phyloP scores from a whole-genome alignment of 805 yeast genomes.

The Nadsonia fulvescens region DNA sequence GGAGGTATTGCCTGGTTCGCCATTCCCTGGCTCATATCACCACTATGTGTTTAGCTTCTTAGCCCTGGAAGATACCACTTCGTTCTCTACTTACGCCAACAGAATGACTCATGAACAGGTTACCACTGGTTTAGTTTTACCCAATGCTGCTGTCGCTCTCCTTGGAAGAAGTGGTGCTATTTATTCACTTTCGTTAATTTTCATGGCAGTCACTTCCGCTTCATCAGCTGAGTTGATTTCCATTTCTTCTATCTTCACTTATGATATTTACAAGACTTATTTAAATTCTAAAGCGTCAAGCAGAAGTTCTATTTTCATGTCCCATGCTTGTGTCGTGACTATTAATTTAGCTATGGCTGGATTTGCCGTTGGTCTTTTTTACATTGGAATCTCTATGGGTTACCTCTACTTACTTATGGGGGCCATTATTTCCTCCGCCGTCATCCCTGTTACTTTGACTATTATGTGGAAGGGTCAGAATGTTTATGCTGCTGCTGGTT shows the following conservation, averaged over 20 bases:
- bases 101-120: conserved; percentile 50
- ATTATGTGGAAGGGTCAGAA: conserved; percentile 51
- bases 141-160: conserved; percentile 65
- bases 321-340: conserved; percentile 49
- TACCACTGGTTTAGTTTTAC: conserved; percentile 49
- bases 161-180: conserved; percentile 83
- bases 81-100: conserved; percentile 68
- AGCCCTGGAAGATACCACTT: conserved; percentile 47
- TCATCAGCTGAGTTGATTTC: conserved; percentile 84
- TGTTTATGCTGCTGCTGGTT: conserved; percentile 43
- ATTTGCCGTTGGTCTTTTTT: conserved; percentile 63
- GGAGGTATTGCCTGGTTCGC: conserved; percentile 91
- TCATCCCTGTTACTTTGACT: conserved; percentile 56
- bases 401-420: conserved; percentile 82
- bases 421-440: conserved; percentile 73
- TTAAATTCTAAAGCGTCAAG: conserved; percentile 66
- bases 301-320: conserved; percentile 45
- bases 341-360: conserved; percentile 56
- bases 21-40: conserved; percentile 69
- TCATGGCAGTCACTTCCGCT: conserved; percentile 88
- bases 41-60: conserved; percentile 76
- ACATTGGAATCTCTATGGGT: conserved; percentile 75
- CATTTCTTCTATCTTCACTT: conserved; percentile 69
- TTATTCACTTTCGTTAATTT: conserved; percentile 58
- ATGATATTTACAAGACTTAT: conserved; percentile 70